phyloP scores from a whole-genome alignment of 129 eudicot species.

The Glebionis coronaria region DNA sequence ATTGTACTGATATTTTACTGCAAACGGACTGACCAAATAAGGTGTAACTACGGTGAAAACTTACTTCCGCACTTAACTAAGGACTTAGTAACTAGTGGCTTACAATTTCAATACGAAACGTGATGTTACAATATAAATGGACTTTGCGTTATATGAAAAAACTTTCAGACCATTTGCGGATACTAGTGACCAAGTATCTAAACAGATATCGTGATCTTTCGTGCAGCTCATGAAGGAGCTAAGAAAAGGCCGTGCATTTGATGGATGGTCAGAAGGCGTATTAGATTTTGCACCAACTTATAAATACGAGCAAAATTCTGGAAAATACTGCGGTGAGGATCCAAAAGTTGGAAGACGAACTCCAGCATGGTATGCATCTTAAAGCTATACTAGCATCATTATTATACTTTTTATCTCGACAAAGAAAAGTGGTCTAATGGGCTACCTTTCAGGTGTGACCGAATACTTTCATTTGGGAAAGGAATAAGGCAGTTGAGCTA shows the following conservation, averaged over 20 bases:
- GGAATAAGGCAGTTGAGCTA: slow-evolving; percentile 71
- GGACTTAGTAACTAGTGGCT: background rate
- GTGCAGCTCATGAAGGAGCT: slow-evolving; percentile 72
- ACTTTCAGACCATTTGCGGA: background rate
- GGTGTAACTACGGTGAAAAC: background rate
- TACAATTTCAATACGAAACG: background rate
- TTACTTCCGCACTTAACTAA: background rate
- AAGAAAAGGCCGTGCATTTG: slow-evolving; percentile 75
- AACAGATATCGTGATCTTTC: background rate
- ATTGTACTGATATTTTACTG: background rate
- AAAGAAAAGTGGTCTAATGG: slow-evolving; percentile 3
- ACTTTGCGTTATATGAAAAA: background rate
- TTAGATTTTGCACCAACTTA: slow-evolving; percentile 85
- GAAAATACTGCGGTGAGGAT: slow-evolving; percentile 66
- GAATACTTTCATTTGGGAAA: slow-evolving; percentile 77
- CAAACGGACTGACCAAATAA: background rate
- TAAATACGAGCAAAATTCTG: slow-evolving; percentile 76
- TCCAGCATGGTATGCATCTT: slow-evolving; percentile 79
- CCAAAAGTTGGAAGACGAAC: slow-evolving; percentile 82
- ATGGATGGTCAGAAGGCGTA: slow-evolving; percentile 91
- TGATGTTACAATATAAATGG: background rate
- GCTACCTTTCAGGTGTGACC: slow-evolving; percentile 76
- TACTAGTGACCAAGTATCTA: background rate
- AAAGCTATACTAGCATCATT: background rate
- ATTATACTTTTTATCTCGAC: background rate